Evolutionary conservation across 495 filamentous ascomycete genomes (phyloP), one percentile per base, ranked within the genome.

Genomic region (Cercophora samala): DNA sequence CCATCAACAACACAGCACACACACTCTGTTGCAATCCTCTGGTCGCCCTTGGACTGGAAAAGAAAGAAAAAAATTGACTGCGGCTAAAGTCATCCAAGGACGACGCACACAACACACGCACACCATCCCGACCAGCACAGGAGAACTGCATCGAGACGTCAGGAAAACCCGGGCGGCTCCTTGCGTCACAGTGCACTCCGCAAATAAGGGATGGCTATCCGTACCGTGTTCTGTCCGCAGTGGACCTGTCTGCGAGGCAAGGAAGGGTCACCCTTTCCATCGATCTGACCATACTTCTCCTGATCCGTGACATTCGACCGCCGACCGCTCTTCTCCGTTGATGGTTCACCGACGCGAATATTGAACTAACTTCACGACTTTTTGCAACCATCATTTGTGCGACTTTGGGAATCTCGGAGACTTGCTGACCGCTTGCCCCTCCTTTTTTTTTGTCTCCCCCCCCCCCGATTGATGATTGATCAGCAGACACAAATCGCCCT

Each of bases 31-130:
- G 37, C 37, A 46, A 46, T 46, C 37, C 0, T 46, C 37, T 56
- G n/a, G 53, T 11, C 53, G 53, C 53, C 22, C 53, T 56, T 19
- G 19, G 9, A 11, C 53, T 56, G 22, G 52, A 54, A 15, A 13
- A 56, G 19, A 56, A 11, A 56, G 8, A 56, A 23, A 56, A 56
- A 56, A 54, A 18, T 6, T 56, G n/a, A 18, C 53, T 21, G n/a
- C 53, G 53, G 53, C 53, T 56, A 56, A 56, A 56, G 22, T 56
- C 53, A 46, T 46, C 37, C 37, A 46, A 46, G 37, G 5, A n/a
- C n/a, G n/a, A n/a, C n/a, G n/a, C n/a, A n/a, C n/a, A n/a, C n/a
- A n/a, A n/a, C 26, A 8, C 4, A 46, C 37, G 37, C 37, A 46
- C 37, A 46, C 37, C 37, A 13, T 46, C 15, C 13, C 13, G 37